Base-by-base conservation (phyloP, 345 rosid species). In the Psidium friedrichsthalianum region DNA sequence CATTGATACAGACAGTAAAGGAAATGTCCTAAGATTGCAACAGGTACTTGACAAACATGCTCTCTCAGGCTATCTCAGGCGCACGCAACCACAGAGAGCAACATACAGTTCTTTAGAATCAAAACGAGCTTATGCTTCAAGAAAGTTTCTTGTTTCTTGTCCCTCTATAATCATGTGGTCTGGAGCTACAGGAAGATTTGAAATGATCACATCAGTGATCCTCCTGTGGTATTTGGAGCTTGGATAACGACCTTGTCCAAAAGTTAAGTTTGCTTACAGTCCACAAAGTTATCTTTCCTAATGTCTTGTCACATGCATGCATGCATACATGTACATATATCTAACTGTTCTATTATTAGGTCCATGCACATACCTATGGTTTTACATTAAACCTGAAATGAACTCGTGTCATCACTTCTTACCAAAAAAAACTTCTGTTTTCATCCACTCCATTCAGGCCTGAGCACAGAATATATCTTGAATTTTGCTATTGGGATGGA, bases 101-200 rank as follows among this genome's bases (percentile, higher is more conserved):
- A 64, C 76, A 8, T 32, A n/a, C 22, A n/a, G 42, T 55, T 82
- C 56, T 82, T 52, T n/a, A 55, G 56, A 52, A 53, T 51, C 56
- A 15, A 85, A 76, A 51, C 4, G 80, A 69, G 53, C 69, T 29
- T 36, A 83, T 82, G 52, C 25, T 81, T 83, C 61, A 49, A 53
- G 82, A 51, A 61, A 55, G 22, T 58, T 56, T 84, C 82, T 78
- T 53, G 25, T 12, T 56, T 52, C 42, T 57, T 53, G 51, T 57
- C n/a, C 74, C 61, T 51, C 20, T 14, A 24, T 76, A 84, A 83
- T 74, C 88, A 95, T 98, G n/a, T 95, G 56, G 99, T 95, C 74
- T 97, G 93, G 97, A 94, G 92, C 90, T 97, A 84, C 96, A 94
- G 89, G 94, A 92, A 56, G 97, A 94, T 88, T 93, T 97, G 32